These are phyloP conservation scores for Globisporangium camurandrum DNA, from an alignment of 352 stramenopile species.

Conservation along the genomic window DNA sequence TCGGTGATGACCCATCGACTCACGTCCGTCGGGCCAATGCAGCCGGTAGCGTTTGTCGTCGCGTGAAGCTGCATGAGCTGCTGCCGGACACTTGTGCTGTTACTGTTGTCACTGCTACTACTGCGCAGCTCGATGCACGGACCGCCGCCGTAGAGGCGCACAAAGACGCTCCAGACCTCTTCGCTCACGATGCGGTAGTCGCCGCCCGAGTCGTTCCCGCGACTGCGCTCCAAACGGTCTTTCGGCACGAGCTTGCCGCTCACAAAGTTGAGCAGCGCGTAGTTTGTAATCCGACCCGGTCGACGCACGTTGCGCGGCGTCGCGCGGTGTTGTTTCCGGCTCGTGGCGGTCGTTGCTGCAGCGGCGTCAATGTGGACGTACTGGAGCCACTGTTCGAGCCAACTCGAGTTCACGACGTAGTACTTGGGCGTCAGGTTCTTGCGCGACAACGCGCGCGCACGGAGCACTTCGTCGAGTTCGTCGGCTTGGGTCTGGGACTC, in stretches of 20 bases:
- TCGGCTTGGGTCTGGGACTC: slow-evolving; percentile 13
- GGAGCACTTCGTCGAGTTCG: slow-evolving; percentile 52
- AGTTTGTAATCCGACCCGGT: slow-evolving; percentile 57
- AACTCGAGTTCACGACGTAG: slow-evolving; percentile 49
- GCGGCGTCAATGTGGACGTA: slow-evolving; percentile 44
- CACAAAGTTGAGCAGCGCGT: slow-evolving; percentile 55
- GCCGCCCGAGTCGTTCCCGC: slow-evolving; percentile 23
- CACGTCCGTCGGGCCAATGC: neutral
- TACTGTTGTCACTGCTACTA: neutral
- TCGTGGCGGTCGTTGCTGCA: slow-evolving; percentile 11
- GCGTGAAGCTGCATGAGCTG: slow-evolving; percentile 1
- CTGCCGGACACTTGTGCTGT: too few relatives aligned
- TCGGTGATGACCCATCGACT: slow-evolving; percentile 47
- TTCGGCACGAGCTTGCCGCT: slow-evolving; percentile 50
- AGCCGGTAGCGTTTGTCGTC: too few relatives aligned
- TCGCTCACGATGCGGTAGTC: slow-evolving; percentile 63
- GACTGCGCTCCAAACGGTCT: slow-evolving; percentile 29
- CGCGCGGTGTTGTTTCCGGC: neutral
- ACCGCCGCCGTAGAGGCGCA: slow-evolving; percentile 49
- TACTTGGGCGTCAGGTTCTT: slow-evolving; percentile 15
- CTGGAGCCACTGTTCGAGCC: slow-evolving; percentile 61
- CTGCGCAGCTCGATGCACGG: slow-evolving; percentile 42
- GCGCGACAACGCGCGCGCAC: slow-evolving; percentile 27
- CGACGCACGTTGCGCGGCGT: slow-evolving; percentile 17
- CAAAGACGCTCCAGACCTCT: slow-evolving; percentile 59